phyloP scores from a whole-genome alignment of 257 asterid species.

The Scutellaria galericulata region DNA sequence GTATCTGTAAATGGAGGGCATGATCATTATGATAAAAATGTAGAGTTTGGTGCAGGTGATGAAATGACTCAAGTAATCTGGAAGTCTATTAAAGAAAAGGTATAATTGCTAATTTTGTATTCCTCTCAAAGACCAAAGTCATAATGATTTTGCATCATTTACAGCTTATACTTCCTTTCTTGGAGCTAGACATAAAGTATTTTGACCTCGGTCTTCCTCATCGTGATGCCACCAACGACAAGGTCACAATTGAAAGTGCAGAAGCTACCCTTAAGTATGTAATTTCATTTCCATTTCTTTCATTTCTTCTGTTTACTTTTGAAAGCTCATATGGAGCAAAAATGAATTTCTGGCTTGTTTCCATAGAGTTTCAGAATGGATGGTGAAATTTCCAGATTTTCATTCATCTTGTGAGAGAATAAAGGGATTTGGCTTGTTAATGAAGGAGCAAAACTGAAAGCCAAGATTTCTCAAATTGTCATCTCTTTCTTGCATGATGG shows the following conservation, averaged over 20 bases:
- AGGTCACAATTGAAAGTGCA: constrained; percentile 75
- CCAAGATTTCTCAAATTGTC: not conserved
- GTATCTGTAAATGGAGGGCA: not conserved
- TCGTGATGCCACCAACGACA: constrained; percentile 70
- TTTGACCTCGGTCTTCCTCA: constrained; percentile 74
- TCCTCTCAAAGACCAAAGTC: not conserved
- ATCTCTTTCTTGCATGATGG: constrained; percentile 14
- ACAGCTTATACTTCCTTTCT: constrained; percentile 71
- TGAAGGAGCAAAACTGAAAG: not conserved
- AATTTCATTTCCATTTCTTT: constrained; percentile 7
- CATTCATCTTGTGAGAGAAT: not conserved
- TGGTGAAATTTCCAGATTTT: not conserved
- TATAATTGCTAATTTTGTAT: constrained; percentile 3
- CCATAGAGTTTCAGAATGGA: not conserved
- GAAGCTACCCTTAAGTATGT: constrained; percentile 77
- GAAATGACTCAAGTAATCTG: constrained; percentile 75
- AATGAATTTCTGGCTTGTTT: constrained; percentile 14
- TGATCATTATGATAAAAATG: constrained; percentile 21
- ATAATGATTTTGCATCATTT: constrained; percentile 28
- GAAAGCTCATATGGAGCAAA: not conserved
- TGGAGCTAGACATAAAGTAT: constrained; percentile 75
- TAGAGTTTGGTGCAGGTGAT: constrained; percentile 52
- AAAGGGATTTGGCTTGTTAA: not conserved
- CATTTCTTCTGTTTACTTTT: constrained; percentile 12
- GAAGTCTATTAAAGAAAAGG: constrained; percentile 64